Conservation (phyloP, 2,329 filamentous ascomycete genomes). For the Cytospora schulzeri region DNA sequence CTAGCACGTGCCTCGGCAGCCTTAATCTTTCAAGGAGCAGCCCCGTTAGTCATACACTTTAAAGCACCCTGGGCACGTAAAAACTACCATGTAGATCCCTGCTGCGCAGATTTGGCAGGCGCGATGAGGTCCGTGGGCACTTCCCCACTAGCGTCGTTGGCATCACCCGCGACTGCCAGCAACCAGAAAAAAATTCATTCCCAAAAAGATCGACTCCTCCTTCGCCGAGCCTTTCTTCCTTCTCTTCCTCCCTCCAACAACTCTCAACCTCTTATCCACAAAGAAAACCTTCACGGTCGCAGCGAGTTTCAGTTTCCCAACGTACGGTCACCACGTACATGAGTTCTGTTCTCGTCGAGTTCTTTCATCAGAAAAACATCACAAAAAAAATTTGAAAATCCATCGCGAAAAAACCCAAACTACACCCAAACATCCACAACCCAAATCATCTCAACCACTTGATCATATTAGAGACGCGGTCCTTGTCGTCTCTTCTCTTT, state of each 20-base stretch:
- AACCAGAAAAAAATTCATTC: slow-evolving; percentile 26
- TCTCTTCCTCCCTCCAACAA: slow-evolving; percentile 43
- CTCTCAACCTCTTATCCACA: slow-evolving; percentile 52
- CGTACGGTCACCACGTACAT: slow-evolving; percentile 59
- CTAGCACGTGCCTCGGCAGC: too few species aligned
- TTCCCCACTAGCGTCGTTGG: slow-evolving; percentile 15
- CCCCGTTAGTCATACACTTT: background rate
- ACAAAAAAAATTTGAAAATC: slow-evolving; percentile 65
- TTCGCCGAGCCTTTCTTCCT: slow-evolving; percentile 15
- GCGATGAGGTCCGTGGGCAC: slow-evolving; percentile 11
- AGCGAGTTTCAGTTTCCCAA: slow-evolving; percentile 46
- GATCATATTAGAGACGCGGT: slow-evolving; percentile 24
- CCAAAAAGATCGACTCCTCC: slow-evolving; percentile 18
- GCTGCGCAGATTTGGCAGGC: background rate
- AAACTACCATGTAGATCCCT: background rate
- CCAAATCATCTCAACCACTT: slow-evolving; percentile 13
- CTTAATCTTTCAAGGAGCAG: background rate
- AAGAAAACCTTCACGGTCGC: slow-evolving; percentile 43
- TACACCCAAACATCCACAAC: slow-evolving; percentile 15
- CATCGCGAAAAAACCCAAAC: slow-evolving; percentile 46
- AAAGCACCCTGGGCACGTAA: background rate
- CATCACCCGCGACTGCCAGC: slow-evolving; percentile 18
- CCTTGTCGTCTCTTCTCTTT: slow-evolving; percentile 25
- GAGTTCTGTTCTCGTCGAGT: slow-evolving; percentile 62
- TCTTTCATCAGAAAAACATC: slow-evolving; percentile 54